Percentiles rank a stretch among this genome's conserved stretches.
Conservation (phyloP, 345 rosid genomes). For the Ceriops decandra region DNA sequence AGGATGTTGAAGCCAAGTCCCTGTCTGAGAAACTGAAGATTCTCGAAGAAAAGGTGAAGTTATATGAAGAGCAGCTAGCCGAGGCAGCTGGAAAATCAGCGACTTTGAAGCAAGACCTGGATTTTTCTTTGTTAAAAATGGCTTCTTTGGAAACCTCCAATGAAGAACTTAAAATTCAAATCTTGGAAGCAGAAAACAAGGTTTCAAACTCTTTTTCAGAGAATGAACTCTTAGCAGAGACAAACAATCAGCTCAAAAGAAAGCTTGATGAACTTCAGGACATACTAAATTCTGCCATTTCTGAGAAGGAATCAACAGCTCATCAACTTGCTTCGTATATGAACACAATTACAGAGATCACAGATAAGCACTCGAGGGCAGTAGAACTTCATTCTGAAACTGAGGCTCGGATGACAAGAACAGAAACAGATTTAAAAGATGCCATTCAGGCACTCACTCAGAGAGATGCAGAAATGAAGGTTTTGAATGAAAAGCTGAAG, state of each 20-base stretch:
- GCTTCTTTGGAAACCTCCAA: constrained; percentile 52
- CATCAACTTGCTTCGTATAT: constrained; percentile 50
- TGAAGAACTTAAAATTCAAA: constrained; percentile 60
- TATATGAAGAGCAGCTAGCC: constrained; percentile 57
- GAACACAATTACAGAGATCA: constrained; percentile 42
- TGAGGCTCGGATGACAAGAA: constrained; percentile 35
- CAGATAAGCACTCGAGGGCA: constrained; percentile 52
- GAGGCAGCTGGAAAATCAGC: constrained; percentile 52
- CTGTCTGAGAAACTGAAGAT: constrained; percentile 55
- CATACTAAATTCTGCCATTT: constrained; percentile 45
- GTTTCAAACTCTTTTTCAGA: constrained; percentile 57
- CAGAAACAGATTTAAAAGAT: constrained; percentile 51
- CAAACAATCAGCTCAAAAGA: constrained; percentile 73
- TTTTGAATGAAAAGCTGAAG: constrained; percentile 57
- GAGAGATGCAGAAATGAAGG: constrained; percentile 53
- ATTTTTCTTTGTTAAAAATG: constrained; percentile 46
- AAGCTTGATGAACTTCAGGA: constrained; percentile 76
- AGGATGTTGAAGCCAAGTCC: constrained; percentile 70
- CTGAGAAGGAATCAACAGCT: constrained; percentile 64
- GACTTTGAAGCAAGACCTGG: constrained; percentile 65
- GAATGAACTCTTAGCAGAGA: constrained; percentile 60
- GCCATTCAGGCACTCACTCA: constrained; percentile 42
- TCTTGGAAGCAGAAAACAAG: constrained; percentile 54
- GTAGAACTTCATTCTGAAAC: constrained; percentile 47
- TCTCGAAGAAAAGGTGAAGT: constrained; percentile 56